phyloP scores from a whole-genome alignment of 257 asterid species.

The Nicotiana tabacum region DNA sequence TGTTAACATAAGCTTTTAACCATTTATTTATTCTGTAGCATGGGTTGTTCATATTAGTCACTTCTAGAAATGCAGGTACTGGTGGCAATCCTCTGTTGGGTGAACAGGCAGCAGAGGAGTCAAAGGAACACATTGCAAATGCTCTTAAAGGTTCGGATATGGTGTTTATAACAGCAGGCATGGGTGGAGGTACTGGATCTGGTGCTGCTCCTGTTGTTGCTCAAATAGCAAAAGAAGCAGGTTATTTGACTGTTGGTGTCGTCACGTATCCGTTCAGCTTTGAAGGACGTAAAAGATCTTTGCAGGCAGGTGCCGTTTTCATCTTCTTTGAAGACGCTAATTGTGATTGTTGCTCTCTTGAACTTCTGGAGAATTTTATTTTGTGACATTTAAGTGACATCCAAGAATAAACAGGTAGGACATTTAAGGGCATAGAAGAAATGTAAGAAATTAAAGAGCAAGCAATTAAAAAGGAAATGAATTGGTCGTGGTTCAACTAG shows the following conservation, averaged over 20 bases:
- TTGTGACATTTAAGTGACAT: neutral
- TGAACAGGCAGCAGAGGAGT: constrained; percentile 99
- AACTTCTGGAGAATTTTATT: neutral
- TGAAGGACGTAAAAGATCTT: constrained; percentile 92
- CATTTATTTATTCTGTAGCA: neutral
- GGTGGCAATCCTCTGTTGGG: constrained; percentile 98
- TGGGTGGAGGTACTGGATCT: constrained; percentile 99
- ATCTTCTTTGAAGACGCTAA: neutral
- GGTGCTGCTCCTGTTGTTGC: constrained; percentile 99
- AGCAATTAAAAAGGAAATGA: neutral
- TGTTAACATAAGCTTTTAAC: neutral
- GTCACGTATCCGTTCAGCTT: constrained; percentile 97
- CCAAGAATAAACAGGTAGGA: neutral
- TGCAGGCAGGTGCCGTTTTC: constrained; percentile 55
- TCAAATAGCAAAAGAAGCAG: constrained; percentile 86
- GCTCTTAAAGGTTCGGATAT: constrained; percentile 95
- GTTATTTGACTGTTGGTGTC: constrained; percentile 94
- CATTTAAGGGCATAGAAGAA: neutral
- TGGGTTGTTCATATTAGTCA: neutral
- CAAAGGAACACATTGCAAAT: constrained; percentile 80
- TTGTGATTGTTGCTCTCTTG: neutral
- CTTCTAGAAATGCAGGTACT: constrained; percentile 54
- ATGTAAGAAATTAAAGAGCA: neutral
- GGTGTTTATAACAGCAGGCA: constrained; percentile 99
- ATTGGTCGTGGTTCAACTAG: neutral